Evolutionary conservation across 208 protist species (phyloP), one percentile per base, ranked within the genome.

Genomic region (Lotmaria passim): DNA sequence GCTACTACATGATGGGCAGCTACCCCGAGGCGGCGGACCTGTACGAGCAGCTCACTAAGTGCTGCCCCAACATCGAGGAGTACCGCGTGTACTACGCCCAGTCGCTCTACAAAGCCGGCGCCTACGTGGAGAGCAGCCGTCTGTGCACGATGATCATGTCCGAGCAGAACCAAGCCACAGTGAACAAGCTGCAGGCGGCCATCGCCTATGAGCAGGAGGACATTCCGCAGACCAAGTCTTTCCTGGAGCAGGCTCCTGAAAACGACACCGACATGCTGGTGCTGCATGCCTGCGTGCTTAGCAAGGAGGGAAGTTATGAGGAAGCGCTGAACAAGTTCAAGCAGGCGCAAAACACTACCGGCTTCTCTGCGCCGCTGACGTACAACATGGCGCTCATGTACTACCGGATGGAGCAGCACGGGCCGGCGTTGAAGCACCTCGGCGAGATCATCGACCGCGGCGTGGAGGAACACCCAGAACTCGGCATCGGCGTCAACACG

Each of bases 351-450:
- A 89, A 90, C 47, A 74, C 82, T 15, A 70, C 96, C 0, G 97
- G 97, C 10, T 96, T 88, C 68, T 87, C 96, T 39, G 83, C 96
- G 26, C 82, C 98, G 50, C 78, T 99, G 43, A 84, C 90, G n/a
- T 99, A 99, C 88, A 98, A 98, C 81, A 96, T 99, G 56, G 97
- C 96, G 0, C 85, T 99, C 21, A 98, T 96, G 59, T 91, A 98
- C 66, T 99, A 98, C 84, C 79, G 89, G 48, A 91, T 98, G 83
- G 94, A 97, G 81, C 93, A 98, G 76, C 98, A 98, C 78, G 96
- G 86, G 7, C 80, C 87, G 0, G 93, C 97, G 15, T 82, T 98
- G 41, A 97, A 96, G 74, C 84, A 96, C 75, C 94, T 98, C 52
- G 89, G 89, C 7, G 96, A 98, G 55, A 98, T 99, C 69, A 99